phyloP scores from a whole-genome alignment of 2,329 filamentous ascomycete genomes.

The Cladophialophora psammophila region DNA sequence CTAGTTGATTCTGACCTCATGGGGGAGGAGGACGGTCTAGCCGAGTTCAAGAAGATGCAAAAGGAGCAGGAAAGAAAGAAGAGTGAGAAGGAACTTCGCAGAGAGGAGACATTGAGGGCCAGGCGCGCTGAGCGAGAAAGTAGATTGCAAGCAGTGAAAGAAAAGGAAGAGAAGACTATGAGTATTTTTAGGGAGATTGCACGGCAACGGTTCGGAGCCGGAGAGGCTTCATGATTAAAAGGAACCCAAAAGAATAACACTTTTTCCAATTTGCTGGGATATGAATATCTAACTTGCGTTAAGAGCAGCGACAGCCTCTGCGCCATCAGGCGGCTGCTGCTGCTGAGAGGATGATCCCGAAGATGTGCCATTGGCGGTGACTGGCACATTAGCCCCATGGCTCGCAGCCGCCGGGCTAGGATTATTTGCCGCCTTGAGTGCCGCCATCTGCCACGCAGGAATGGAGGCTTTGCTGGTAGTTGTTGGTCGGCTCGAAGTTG shows the following conservation, averaged over 20 bases:
- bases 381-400: conserved; percentile 12
- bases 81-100: conserved; percentile 80
- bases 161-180: conserved; percentile 85
- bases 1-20: conserved; percentile 78
- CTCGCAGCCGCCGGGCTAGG: conserved; percentile 16
- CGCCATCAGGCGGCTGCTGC: conserved; percentile 36
- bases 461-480: conserved; percentile 68
- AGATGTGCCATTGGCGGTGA: conserved; percentile 26
- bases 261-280: not conserved
- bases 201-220: conserved; percentile 73
- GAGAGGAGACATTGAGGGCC: conserved; percentile 81
- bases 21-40: conserved; percentile 65
- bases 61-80: conserved; percentile 74
- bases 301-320: conserved; percentile 40
- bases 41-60: conserved; percentile 71
- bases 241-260: not conserved
- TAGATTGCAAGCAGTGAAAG: conserved; percentile 70
- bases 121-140: conserved; percentile 81
- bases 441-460: conserved; percentile 80
- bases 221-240: not conserved
- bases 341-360: conserved; percentile 7
- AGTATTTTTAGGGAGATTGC: conserved; percentile 80
- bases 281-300: conserved; percentile 31
- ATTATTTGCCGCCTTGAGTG: conserved; percentile 50
- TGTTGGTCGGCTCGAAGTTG: conserved; percentile 18